Percentiles rank a stretch among this genome's conserved stretches.
Conservation (phyloP, 78 protist genomes). For the Capsaspora owczarzaki region DNA sequence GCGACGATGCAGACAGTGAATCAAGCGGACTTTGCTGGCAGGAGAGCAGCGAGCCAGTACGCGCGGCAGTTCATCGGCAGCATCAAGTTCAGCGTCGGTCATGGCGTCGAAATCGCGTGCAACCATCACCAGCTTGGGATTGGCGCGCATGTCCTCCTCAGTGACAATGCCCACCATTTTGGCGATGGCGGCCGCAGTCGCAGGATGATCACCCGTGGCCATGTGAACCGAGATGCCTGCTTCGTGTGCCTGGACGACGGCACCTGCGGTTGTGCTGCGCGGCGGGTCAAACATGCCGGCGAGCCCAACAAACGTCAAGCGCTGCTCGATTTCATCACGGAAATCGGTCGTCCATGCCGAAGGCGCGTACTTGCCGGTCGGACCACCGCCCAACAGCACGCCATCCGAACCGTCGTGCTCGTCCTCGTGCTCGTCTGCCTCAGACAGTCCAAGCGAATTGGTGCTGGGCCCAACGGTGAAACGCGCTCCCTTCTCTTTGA, state of each 20-base stretch:
- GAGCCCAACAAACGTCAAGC: conserved; percentile 10
- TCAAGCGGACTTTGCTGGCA: not conserved
- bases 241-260: conserved; percentile 23
- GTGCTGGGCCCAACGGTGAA: too few relatives aligned
- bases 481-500: too few relatives aligned
- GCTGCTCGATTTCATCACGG: not conserved
- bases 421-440: too few relatives aligned
- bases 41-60: conserved; percentile 41
- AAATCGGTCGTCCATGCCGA: not conserved
- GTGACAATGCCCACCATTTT: conserved; percentile 16
- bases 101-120: conserved; percentile 8
- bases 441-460: too few relatives aligned
- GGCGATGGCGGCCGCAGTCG: conserved; percentile 48
- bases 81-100: not conserved
- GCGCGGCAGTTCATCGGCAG: conserved; percentile 1
- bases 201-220: conserved; percentile 59
- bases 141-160: conserved; percentile 6
- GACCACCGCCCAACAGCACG: too few relatives aligned
- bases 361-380: too few relatives aligned
- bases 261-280: conserved; percentile 5
- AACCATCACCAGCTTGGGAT: not conserved
- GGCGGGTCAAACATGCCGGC: conserved; percentile 57
- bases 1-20: conserved; percentile 39
- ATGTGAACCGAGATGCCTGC: conserved; percentile 54
- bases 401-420: too few relatives aligned